phyloP scores from a whole-genome alignment of 331 rosid species.

The Rhamnella rubrinervis region DNA sequence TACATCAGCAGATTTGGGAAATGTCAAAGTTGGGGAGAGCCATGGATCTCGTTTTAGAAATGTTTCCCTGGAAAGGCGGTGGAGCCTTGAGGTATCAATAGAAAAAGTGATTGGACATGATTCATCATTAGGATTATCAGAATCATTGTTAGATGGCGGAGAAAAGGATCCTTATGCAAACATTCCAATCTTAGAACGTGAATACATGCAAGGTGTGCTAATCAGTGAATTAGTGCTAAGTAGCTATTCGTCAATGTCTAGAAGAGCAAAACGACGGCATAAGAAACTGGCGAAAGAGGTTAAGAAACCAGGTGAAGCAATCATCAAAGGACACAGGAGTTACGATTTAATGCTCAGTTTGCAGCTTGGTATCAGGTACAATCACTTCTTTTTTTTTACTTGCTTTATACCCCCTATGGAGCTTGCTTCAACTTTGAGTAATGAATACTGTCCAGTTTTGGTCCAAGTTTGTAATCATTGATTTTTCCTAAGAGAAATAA shows the following conservation, averaged over 20 bases:
- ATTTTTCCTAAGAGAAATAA: neutral
- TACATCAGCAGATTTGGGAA: constrained; percentile 65
- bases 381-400: constrained; percentile 21
- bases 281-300: constrained; percentile 76
- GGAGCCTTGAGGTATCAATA: constrained; percentile 98
- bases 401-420: neutral
- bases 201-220: constrained; percentile 97
- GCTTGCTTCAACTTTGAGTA: neutral
- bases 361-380: constrained; percentile 99
- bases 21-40: constrained; percentile 55
- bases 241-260: constrained; percentile 63
- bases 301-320: constrained; percentile 90
- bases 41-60: constrained; percentile 65
- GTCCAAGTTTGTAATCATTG: neutral
- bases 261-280: constrained; percentile 67
- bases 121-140: constrained; percentile 47
- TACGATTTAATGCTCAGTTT: constrained; percentile 97
- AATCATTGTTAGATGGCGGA: constrained; percentile 40
- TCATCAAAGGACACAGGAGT: constrained; percentile 96
- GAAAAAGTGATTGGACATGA: constrained; percentile 81
- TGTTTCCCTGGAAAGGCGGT: constrained; percentile 90
- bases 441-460: constrained; percentile 1
- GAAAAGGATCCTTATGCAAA: constrained; percentile 45
- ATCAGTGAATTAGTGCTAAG: constrained; percentile 84
- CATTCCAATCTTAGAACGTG: constrained; percentile 81